Percentiles rank a stretch among this genome's conserved stretches.
Conservation (phyloP, 345 rosid species). For the Citrus maxima region DNA sequence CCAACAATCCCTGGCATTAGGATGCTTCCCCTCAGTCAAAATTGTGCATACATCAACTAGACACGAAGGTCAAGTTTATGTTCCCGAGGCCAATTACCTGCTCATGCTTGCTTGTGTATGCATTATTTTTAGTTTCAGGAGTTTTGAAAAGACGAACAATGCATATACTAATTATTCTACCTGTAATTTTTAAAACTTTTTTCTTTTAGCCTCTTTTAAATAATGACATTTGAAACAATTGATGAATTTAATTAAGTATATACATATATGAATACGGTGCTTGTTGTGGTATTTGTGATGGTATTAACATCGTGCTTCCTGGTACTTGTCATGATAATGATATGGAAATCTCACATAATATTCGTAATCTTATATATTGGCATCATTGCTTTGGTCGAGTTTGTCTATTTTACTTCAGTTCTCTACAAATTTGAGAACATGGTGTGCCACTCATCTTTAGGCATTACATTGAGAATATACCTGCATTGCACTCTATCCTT, state of each 20-base stretch:
- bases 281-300: conserved; percentile 33
- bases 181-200: too few species aligned
- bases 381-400: conserved; percentile 19
- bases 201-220: too few species aligned
- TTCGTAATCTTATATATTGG: conserved; percentile 16
- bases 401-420: conserved; percentile 23
- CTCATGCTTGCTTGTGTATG: conserved; percentile 44
- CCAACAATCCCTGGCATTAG: conserved; percentile 41
- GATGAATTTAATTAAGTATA: background rate
- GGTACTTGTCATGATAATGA: conserved; percentile 18
- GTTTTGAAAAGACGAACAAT: conserved; percentile 31
- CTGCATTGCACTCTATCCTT: conserved; percentile 34
- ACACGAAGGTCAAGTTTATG: conserved; percentile 37
- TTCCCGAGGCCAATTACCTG: conserved; percentile 39
- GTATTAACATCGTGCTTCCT: conserved; percentile 26
- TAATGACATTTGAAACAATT: too few species aligned
- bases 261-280: conserved; percentile 7
- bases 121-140: conserved; percentile 37
- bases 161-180: conserved; percentile 28
- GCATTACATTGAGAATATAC: conserved; percentile 37
- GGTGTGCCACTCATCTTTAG: conserved; percentile 40
- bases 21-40: conserved; percentile 40
- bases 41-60: conserved; percentile 37
- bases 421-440: conserved; percentile 39
- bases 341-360: conserved; percentile 35